Base-by-base conservation (phyloP, 495 filamentous ascomycete species). In the Penicillium waksmanii region DNA sequence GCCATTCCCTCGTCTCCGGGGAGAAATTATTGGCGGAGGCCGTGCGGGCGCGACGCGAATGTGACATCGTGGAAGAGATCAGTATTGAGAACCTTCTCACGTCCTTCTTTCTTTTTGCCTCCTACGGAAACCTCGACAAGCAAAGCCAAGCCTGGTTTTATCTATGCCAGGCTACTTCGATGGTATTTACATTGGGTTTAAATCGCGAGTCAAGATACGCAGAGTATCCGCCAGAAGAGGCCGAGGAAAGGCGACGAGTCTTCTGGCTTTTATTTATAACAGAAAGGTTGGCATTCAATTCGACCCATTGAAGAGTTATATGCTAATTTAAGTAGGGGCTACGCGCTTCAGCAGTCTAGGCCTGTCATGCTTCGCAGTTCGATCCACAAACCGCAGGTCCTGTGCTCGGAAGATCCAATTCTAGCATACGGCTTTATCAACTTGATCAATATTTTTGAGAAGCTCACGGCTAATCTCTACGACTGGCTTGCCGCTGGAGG, bases 91-190 rank as follows among this genome's bases (percentile, higher is more conserved):
- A 77, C 12, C 78, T 94, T 10, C 80, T 89, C 56, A 93, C 90
- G 11, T 92, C 88, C 5, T 95, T 89, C 73, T 93, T 95, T 65
- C 73, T 92, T 10, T 95, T 90, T 66, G 89, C 86, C 5, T 87
- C 86, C 49, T 86, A 88, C 70, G 89, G 89, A 60, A 88, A 86
- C 50, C 76, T 94, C 27, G 74, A 82, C 55, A 73, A 74, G 35
- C 79, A 80, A 60, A 76, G 78, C 54, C 74, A 78, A 23, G 83
- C 82, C 8, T 89, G 86, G 84, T 81, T 82, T 51, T 87, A 88
- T 60, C 67, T 89, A n/a, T 78, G 85, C 38, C 85, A 89, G 66
- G 79, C 85, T 2, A 82, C 82, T 21, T 83, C 83, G 0, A 77
- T 86, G 71, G 78, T 82, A 5, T 82, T 85, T 57, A 80, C 84